Evolutionary conservation across 2,329 filamentous ascomycete genomes (phyloP).

Genomic region (Fusarium humuli): DNA sequence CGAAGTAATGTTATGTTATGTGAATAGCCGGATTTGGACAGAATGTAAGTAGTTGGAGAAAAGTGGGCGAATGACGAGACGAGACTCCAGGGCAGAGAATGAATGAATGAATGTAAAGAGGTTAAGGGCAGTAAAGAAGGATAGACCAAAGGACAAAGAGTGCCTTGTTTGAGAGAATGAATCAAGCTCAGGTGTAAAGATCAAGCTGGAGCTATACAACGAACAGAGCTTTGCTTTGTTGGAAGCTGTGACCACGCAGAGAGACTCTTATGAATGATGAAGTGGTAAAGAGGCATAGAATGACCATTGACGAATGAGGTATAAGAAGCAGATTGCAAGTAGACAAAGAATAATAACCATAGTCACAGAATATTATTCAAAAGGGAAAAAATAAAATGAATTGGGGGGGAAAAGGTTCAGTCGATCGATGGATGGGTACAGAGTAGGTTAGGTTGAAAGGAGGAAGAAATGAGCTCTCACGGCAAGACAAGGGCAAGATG

Average conservation of each 20-base stretch:
- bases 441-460: constrained; percentile 25
- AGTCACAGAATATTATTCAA: constrained; percentile 26
- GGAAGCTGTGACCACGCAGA: constrained; percentile 16
- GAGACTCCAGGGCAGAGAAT: constrained; percentile 4
- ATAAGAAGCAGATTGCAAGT: constrained; percentile 32
- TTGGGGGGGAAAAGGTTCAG: constrained; percentile 1
- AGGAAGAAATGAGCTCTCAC: constrained; percentile 32
- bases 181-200: background rate
- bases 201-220: constrained; percentile 8
- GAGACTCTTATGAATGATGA: constrained; percentile 28
- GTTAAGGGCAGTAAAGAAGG: constrained; percentile 1
- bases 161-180: background rate
- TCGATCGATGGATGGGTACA: background rate
- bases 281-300: constrained; percentile 30
- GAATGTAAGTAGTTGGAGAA: constrained; percentile 1
- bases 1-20: background rate
- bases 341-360: constrained; percentile 40
- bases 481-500: background rate
- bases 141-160: constrained; percentile 1
- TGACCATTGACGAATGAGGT: constrained; percentile 35
- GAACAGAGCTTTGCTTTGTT: constrained; percentile 17
- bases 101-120: constrained; percentile 10
- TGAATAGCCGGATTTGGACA: constrained; percentile 26
- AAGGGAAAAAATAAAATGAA: constrained; percentile 4
- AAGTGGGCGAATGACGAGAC: constrained; percentile 3